Evolutionary conservation across 306 rosid species (phyloP).

Genomic region (Malus domestica): DNA sequence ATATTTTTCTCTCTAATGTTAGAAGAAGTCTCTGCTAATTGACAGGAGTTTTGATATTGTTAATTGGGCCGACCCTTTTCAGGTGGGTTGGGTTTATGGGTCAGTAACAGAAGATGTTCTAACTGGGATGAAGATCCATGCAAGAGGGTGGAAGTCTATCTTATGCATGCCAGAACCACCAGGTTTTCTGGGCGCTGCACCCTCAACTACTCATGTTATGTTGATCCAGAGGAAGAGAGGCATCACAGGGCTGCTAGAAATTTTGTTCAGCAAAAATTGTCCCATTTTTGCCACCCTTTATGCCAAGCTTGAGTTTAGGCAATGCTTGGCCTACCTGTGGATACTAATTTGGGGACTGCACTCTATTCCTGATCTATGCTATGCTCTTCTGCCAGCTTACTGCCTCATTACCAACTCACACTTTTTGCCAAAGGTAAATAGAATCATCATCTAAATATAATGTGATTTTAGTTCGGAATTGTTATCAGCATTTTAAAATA

Average conservation of each 20-base stretch:
- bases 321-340: slow-evolving; percentile 14
- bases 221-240: slow-evolving; percentile 28
- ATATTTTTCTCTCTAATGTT: neutral
- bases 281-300: slow-evolving; percentile 7
- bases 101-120: slow-evolving; percentile 24
- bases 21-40: neutral
- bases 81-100: slow-evolving; percentile 36
- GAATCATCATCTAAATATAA: too few species aligned
- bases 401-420: slow-evolving; percentile 23
- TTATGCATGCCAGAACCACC: slow-evolving; percentile 12
- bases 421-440: slow-evolving; percentile 29
- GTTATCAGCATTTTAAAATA: too few species aligned
- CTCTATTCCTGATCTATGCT: slow-evolving; percentile 20
- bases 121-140: slow-evolving; percentile 27
- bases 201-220: neutral
- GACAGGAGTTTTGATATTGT: too few species aligned
- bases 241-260: slow-evolving; percentile 16
- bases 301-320: slow-evolving; percentile 21
- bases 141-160: slow-evolving; percentile 26
- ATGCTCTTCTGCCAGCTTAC: slow-evolving; percentile 21
- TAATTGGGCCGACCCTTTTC: neutral
- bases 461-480: too few species aligned
- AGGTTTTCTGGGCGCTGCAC: slow-evolving; percentile 23
- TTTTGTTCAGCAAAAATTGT: slow-evolving; percentile 16
- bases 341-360: slow-evolving; percentile 13